These are phyloP conservation scores for Alternaria metachromatica DNA, from an alignment of 2,329 filamentous ascomycete species.

Conservation along the genomic window DNA sequence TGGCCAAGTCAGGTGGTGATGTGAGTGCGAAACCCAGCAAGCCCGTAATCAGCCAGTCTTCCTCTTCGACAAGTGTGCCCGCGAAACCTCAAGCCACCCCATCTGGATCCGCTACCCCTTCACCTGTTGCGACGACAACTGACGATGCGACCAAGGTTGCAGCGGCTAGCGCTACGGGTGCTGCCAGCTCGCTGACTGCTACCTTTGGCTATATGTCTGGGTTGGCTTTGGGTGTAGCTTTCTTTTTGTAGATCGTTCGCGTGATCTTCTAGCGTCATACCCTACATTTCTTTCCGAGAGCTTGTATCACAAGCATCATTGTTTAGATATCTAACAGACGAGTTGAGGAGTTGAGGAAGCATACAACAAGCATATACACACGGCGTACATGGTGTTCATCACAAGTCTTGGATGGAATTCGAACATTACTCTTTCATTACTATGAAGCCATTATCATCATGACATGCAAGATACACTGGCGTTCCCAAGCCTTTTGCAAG, in stretches of 20 bases:
- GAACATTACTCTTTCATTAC: background rate
- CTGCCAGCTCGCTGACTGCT: constrained; percentile 3
- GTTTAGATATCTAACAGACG: background rate
- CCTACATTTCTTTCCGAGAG: background rate
- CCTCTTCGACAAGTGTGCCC: constrained; percentile 1
- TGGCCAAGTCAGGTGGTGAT: constrained; percentile 19
- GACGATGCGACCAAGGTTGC: constrained; percentile 12
- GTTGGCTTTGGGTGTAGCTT: background rate
- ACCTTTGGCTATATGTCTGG: constrained; percentile 1
- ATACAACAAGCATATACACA: background rate
- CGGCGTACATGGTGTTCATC: background rate
- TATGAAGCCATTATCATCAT: background rate
- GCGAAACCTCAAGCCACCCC: constrained; percentile 7
- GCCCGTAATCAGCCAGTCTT: constrained; percentile 4
- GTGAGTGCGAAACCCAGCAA: constrained; percentile 20
- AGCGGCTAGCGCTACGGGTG: constrained; percentile 10
- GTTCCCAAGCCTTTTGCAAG: background rate
- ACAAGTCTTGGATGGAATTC: background rate
- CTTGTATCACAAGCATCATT: background rate
- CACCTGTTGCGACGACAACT: constrained; percentile 5
- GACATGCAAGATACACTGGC: background rate
- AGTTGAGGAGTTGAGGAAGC: background rate
- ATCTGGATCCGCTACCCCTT: background rate
- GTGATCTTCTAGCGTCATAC: background rate
- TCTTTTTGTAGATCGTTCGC: background rate